These are phyloP conservation scores for Pythium aphanidermatum DNA, from an alignment of 352 stramenopile species.

Conservation along the genomic window DNA sequence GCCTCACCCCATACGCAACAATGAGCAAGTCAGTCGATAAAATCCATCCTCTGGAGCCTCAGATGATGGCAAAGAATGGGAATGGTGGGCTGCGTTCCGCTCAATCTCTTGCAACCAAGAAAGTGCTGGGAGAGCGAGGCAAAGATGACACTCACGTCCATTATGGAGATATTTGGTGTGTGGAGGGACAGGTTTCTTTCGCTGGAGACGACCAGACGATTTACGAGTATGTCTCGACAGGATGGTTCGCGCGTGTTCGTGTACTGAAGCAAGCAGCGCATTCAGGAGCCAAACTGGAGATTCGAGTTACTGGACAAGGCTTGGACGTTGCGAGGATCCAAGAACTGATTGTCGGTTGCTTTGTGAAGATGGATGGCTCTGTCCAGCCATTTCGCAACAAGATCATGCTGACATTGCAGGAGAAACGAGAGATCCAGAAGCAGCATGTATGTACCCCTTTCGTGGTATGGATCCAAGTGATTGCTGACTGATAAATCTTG, in stretches of 20 bases:
- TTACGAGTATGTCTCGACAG: slow-evolving; percentile 61
- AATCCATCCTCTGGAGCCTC: slow-evolving; percentile 25
- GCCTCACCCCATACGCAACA: slow-evolving; percentile 44
- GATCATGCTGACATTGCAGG: slow-evolving; percentile 35
- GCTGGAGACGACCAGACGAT: slow-evolving; percentile 30
- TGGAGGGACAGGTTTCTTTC: slow-evolving; percentile 52
- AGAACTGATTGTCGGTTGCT: slow-evolving; percentile 55
- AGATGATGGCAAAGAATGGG: slow-evolving; percentile 15
- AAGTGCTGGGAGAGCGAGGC: slow-evolving; percentile 20
- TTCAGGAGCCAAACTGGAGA: slow-evolving; percentile 16
- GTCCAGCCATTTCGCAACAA: slow-evolving; percentile 36
- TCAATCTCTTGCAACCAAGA: slow-evolving; percentile 38
- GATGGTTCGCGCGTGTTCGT: slow-evolving; percentile 28
- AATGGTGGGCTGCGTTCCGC: slow-evolving; percentile 42
- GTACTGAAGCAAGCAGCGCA: background rate
- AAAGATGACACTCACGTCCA: slow-evolving; percentile 1
- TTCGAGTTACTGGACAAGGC: slow-evolving; percentile 40
- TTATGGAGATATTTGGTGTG: slow-evolving; percentile 38
- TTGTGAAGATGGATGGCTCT: slow-evolving; percentile 29
- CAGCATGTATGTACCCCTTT: slow-evolving; percentile 41
- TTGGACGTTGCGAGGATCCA: slow-evolving; percentile 40
- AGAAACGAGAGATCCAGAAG: slow-evolving; percentile 66
- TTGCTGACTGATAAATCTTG: slow-evolving; percentile 3
- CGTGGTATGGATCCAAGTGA: too few species aligned
- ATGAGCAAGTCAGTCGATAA: slow-evolving; percentile 41